phyloP scores from a whole-genome alignment of 2,329 filamentous ascomycete genomes.

The Colletotrichum sp. region DNA sequence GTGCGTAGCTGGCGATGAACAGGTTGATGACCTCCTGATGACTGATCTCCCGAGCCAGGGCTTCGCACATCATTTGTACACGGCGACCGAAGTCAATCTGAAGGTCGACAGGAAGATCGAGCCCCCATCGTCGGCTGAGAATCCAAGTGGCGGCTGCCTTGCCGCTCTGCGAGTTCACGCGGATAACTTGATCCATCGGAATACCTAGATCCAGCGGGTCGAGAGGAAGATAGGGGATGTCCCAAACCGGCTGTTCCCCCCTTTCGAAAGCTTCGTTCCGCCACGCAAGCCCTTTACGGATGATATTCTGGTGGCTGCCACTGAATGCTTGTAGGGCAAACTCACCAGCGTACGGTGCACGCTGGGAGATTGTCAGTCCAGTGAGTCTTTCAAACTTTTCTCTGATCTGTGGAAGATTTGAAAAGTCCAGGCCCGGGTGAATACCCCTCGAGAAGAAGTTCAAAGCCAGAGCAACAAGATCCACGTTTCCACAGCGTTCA shows the following conservation, averaged over 20 bases:
- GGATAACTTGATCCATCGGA: neutral
- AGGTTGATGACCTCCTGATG: neutral
- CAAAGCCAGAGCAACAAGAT: neutral
- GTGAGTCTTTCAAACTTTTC: neutral
- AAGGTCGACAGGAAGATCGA: neutral
- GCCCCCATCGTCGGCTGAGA: neutral
- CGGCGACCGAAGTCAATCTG: neutral
- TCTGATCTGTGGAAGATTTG: neutral
- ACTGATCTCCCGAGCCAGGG: neutral
- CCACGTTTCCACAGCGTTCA: neutral
- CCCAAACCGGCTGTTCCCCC: neutral
- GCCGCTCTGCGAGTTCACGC: neutral
- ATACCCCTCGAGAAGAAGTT: neutral
- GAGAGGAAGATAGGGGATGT: conserved; percentile 1
- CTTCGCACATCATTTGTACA: conserved; percentile 7
- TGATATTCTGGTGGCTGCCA: conserved; percentile 1
- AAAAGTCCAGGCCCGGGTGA: neutral
- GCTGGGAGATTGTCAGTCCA: neutral
- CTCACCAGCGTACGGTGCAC: neutral
- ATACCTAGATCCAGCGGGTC: neutral
- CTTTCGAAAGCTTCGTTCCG: neutral
- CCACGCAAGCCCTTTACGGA: neutral
- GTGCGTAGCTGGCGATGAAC: neutral
- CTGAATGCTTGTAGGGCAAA: conserved; percentile 1
- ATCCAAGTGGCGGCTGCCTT: neutral